Base-by-base conservation (phyloP, 768 basidiomycete genomes). In the Suillus subaureus region DNA sequence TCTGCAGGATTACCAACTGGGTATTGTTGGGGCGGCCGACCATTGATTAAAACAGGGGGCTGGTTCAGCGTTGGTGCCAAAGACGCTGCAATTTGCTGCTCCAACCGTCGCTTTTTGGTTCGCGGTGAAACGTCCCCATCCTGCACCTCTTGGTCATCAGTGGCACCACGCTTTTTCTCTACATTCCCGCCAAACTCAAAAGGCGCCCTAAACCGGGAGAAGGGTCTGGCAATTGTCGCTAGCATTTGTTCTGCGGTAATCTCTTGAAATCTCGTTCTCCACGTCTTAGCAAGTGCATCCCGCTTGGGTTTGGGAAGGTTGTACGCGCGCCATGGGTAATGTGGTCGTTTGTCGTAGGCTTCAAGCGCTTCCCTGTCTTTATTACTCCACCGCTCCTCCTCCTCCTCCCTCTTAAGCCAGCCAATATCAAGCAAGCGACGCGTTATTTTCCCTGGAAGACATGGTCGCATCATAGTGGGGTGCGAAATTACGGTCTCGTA, bases 11-110 rank as follows among this genome's bases (percentile, higher is more conserved):
- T 69, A 11, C 76, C 76, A 4, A 72, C 70, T 9, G 75, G 72
- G 54, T 68, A 75, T 54, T 77, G 77, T 23, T 74, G 74, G 49
- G 77, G 75, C 52, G 73, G 72, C 37, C 69, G 78, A 40, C 77
- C 75, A 21, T 75, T 74, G 43, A 78, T 60, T 60, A 74, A 57
- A 28, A 69, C 55, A 63, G 71, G 62, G 16, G 77, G 66, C 4
- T 52, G 47, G 54, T 51, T 61, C 16, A 73, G 11, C 6, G 45
- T 11, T 7, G 66, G 55, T 37, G 23, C 33, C 64, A 6, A 64
- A 63, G 21, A 61, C 40, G 15, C 39, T 1, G 62, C 31, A 9
- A 55, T 45, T 39, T 51, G 49, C 3, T 45, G 56, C n/a, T 66
- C 70, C 49, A 78, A 23, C 11, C 74, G 72, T 37, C 67, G 66